Evolutionary conservation across 2,329 filamentous ascomycete genomes (phyloP).

Genomic region (Colletotrichum falcatum): DNA sequence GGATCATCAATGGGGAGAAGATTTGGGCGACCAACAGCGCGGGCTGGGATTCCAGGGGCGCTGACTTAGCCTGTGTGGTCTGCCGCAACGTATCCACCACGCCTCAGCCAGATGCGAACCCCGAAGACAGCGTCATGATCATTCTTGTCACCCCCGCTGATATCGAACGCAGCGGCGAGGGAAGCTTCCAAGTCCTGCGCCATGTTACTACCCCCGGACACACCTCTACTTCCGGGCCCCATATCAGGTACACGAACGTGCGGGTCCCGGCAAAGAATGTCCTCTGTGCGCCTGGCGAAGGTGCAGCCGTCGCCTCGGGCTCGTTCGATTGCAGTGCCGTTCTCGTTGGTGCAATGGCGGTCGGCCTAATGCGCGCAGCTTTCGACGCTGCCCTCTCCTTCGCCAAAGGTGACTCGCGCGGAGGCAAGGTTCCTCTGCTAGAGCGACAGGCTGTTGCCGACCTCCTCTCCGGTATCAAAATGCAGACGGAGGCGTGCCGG

Average conservation of each 20-base stretch:
- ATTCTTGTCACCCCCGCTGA: conserved; percentile 61
- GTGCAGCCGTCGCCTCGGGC: conserved; percentile 54
- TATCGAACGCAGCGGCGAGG: conserved; percentile 56
- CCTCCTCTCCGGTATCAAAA: conserved; percentile 64
- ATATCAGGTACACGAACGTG: conserved; percentile 60
- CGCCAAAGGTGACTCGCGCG: conserved; percentile 58
- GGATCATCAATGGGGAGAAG: conserved; percentile 67
- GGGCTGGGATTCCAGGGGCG: conserved; percentile 65
- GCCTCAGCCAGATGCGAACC: conserved; percentile 41
- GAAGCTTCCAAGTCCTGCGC: conserved; percentile 59
- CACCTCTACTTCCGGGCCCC: conserved; percentile 61
- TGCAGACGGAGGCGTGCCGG: conserved; percentile 61
- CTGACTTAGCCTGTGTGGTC: conserved; percentile 64
- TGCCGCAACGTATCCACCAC: conserved; percentile 55
- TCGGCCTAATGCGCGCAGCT: conserved; percentile 64
- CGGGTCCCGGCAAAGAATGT: conserved; percentile 60
- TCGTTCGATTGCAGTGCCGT: conserved; percentile 59
- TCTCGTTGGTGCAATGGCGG: conserved; percentile 66
- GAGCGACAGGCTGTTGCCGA: conserved; percentile 64
- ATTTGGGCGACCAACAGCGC: conserved; percentile 67
- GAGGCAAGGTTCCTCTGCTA: conserved; percentile 59
- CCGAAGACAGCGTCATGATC: conserved; percentile 56
- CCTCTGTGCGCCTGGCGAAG: conserved; percentile 55
- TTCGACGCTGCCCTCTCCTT: conserved; percentile 65
- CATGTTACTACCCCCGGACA: conserved; percentile 61